Evolutionary conservation across 495 filamentous ascomycete genomes (phyloP), one percentile per base, ranked within the genome.

Genomic region (Neurospora discreta): DNA sequence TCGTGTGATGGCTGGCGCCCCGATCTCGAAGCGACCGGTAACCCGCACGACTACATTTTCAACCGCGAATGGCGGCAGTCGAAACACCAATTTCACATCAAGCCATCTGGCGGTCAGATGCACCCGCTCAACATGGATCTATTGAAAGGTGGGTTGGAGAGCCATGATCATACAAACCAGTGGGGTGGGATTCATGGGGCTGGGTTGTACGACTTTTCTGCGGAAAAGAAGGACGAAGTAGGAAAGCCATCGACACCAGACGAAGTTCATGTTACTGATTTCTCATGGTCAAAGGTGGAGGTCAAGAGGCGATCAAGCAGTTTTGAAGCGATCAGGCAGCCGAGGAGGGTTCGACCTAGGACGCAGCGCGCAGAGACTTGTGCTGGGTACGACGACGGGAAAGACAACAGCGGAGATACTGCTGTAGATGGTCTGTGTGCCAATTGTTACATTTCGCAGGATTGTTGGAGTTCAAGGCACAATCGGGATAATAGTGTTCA

Each of bases 101-200:
- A 68, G 44, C 43, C 43, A 7, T 67, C 42, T 15, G 70, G 70
- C 9, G 73, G 73, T 7, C 73, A 74, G 41, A 74, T 72, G 73
- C 73, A 74, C 41, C 68, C 72, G 36, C 71, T 71, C 9, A 71
- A 75, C 33, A 44, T 69, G 69, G 69, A 73, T 41, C 39, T 71
- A 5, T 40, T 73, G 39, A 26, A 26, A 15, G 26, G 15, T 6
- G 15, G 52, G 15, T 26, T 33, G 23, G 16, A 18, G 23, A 36
- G 6, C 7, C 26, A 8, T 65, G 52, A 65, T 58, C 11, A 23
- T 65, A 65, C 52, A 36, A 15, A 65, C 13, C 18, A 33, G 7
- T 65, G 52, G 52, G 15, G 52, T 65, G 3, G 26, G 26, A 36
- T 18, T 65, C 52, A 65, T 33, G 26, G 52, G 26, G 52, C 52